These are phyloP conservation scores for Sporothrix curviconia DNA, from an alignment of 2,329 filamentous ascomycete genomes.

Conservation along the genomic window DNA sequence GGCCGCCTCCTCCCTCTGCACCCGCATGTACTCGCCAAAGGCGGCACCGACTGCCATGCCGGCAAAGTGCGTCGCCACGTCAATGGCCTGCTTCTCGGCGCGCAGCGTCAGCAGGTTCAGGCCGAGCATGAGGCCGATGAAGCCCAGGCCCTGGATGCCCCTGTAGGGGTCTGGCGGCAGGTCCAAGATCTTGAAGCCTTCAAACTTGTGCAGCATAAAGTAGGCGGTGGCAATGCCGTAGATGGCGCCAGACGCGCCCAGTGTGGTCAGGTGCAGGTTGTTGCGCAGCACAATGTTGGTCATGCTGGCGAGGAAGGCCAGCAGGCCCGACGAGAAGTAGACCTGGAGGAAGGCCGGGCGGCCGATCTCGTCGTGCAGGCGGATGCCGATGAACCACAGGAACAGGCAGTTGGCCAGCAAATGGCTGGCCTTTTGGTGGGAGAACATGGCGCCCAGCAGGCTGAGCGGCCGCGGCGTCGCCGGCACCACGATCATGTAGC, in stretches of 20 bases:
- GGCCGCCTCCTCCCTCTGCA: constrained; percentile 23
- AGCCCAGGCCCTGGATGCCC: constrained; percentile 48
- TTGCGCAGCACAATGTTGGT: constrained; percentile 40
- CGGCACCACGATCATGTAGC: constrained; percentile 58
- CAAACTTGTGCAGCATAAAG: constrained; percentile 51
- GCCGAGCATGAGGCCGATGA: constrained; percentile 45
- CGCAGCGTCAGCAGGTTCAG: constrained; percentile 44
- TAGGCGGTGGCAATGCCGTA: constrained; percentile 57
- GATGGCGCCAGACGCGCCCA: constrained; percentile 62
- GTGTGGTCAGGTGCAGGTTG: constrained; percentile 43
- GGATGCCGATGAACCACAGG: constrained; percentile 60
- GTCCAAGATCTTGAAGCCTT: constrained; percentile 51
- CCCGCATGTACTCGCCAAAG: constrained; percentile 33
- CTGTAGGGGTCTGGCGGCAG: constrained; percentile 47
- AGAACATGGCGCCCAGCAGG: constrained; percentile 60
- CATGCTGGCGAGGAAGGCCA: constrained; percentile 55
- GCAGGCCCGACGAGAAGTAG: constrained; percentile 52
- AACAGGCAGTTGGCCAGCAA: constrained; percentile 57
- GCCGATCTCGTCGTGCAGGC: constrained; percentile 64
- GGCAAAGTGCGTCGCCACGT: constrained; percentile 47
- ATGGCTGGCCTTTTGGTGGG: constrained; percentile 59
- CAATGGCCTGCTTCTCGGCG: constrained; percentile 37
- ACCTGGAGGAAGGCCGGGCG: constrained; percentile 63
- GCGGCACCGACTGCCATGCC: constrained; percentile 43
- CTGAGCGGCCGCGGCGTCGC: constrained; percentile 57